Evolutionary conservation across 768 basidiomycete species (phyloP).

Genomic region (Mycena galopus): DNA sequence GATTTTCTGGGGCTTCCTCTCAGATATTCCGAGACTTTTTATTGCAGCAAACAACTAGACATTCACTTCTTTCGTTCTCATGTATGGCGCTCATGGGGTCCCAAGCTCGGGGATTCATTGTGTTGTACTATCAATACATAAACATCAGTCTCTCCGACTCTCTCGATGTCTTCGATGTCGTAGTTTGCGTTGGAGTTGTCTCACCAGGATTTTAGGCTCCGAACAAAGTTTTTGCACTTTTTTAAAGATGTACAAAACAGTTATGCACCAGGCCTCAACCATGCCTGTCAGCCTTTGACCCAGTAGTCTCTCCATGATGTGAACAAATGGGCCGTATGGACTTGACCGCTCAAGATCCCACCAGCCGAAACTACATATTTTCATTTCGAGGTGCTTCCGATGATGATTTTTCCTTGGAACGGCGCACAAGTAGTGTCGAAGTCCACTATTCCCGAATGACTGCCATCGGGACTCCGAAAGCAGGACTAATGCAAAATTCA

Average conservation of each 20-base stretch:
- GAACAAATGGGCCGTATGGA: not conserved
- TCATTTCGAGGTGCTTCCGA: not conserved
- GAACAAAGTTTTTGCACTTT: not conserved
- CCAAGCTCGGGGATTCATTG: not conserved
- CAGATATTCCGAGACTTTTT: not conserved
- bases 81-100: too few species aligned
- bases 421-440: not conserved
- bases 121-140: not conserved
- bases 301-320: too few species aligned
- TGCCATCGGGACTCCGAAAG: not conserved
- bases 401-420: not conserved
- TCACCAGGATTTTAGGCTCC: not conserved
- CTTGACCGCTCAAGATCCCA: not conserved
- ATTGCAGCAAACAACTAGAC: not conserved
- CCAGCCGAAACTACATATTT: not conserved
- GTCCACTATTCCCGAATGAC: not conserved
- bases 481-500: not conserved
- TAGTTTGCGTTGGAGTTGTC: not conserved
- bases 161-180: too few species aligned
- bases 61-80: not conserved
- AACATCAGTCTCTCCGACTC: not conserved
- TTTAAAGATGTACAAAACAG: not conserved
- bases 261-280: too few species aligned
- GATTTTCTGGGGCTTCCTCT: too few species aligned
- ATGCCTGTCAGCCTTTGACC: too few species aligned